phyloP scores from a whole-genome alignment of 73 alveolate species.

The Strombidium stylifer region DNA sequence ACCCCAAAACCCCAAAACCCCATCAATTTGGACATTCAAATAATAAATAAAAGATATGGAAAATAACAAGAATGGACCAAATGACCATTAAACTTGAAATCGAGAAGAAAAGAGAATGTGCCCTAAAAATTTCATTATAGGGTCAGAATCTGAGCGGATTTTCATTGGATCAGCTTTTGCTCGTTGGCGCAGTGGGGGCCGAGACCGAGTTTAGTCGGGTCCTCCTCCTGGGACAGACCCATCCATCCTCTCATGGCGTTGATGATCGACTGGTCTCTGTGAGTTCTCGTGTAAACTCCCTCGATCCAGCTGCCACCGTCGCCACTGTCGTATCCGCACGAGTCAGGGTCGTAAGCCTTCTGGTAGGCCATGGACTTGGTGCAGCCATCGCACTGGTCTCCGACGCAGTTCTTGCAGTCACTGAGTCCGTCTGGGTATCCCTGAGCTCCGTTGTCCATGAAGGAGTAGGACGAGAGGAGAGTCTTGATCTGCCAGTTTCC shows the following conservation, averaged over 20 bases:
- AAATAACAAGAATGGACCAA: no score
- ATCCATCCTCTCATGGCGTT: constrained; percentile 95
- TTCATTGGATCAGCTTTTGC: not conserved
- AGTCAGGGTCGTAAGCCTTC: constrained; percentile 84
- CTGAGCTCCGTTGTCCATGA: constrained; percentile 82
- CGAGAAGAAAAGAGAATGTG: no score
- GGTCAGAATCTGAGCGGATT: no score
- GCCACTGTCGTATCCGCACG: constrained; percentile 86
- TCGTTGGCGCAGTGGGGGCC: constrained; percentile 51
- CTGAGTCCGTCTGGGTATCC: constrained; percentile 95
- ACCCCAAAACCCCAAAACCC: no score
- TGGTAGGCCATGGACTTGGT: constrained; percentile 79
- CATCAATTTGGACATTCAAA: no score
- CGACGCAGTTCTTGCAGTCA: constrained; percentile 83
- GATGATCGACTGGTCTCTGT: constrained; percentile 84
- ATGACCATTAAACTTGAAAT: no score
- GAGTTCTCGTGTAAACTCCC: constrained; percentile 95
- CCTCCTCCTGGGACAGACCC: constrained; percentile 66
- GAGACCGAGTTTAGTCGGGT: constrained; percentile 63
- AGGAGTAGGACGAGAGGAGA: constrained; percentile 83
- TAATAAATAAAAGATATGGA: no score
- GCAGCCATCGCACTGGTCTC: constrained; percentile 77
- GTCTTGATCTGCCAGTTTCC: constrained; percentile 89
- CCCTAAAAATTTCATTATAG: no score
- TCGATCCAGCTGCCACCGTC: constrained; percentile 79